A percentile compares a stretch with the other conserved stretches of the same genome.
phyloP scores from a whole-genome alignment of 2,329 filamentous ascomycete genomes.

The Cercospora sp. region DNA sequence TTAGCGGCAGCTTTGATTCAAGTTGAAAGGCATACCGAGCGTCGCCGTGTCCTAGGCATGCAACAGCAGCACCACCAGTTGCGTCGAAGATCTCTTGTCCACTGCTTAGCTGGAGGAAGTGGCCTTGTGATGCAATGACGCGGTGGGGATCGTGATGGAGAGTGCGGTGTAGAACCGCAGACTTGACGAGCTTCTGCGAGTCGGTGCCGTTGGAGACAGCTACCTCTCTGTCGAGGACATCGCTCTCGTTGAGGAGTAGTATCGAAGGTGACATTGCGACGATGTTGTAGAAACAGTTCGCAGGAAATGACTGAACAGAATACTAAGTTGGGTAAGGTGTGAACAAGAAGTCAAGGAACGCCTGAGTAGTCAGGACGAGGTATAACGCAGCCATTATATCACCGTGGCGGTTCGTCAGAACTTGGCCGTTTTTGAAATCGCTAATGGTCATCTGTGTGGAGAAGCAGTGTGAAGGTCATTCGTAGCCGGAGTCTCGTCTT shows the following conservation, averaged over 20 bases:
- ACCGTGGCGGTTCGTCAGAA: neutral
- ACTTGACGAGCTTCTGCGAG: constrained; percentile 14
- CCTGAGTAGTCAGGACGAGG: neutral
- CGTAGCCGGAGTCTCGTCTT: constrained; percentile 13
- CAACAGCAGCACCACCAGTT: constrained; percentile 71
- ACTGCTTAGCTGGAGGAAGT: constrained; percentile 54
- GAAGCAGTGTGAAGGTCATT: constrained; percentile 2
- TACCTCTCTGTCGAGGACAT: constrained; percentile 15
- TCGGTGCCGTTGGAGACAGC: neutral
- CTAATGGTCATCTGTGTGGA: neutral
- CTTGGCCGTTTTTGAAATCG: neutral
- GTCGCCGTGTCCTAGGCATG: constrained; percentile 68
- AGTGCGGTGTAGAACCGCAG: constrained; percentile 53
- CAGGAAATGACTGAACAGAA: constrained; percentile 1
- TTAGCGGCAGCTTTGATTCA: neutral
- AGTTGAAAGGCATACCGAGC: constrained; percentile 40
- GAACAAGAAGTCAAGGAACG: neutral
- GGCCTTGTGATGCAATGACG: constrained; percentile 52
- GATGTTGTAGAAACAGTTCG: neutral
- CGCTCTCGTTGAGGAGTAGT: constrained; percentile 30
- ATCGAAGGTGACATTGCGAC: constrained; percentile 24
- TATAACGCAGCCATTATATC: neutral
- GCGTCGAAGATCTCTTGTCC: constrained; percentile 68
- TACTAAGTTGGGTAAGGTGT: neutral
- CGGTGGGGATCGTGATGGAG: constrained; percentile 49